Evolutionary conservation across 768 basidiomycete species (phyloP).

Genomic region (Pholiota molesta): DNA sequence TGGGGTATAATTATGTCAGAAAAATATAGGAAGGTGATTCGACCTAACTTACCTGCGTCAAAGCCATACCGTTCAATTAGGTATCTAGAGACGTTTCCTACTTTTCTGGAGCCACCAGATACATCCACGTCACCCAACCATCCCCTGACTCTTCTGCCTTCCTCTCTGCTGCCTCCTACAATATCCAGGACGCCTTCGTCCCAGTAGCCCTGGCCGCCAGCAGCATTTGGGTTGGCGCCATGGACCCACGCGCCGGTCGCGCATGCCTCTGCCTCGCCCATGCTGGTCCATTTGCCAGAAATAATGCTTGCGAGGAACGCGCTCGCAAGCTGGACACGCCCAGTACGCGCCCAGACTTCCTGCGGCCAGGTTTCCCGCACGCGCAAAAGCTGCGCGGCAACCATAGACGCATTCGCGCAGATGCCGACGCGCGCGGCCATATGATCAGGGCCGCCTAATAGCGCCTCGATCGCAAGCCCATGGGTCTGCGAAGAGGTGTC

Average conservation of each 20-base stretch:
- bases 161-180: slow-evolving; percentile 75
- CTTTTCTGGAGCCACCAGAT: slow-evolving; percentile 62
- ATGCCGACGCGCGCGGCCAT: slow-evolving; percentile 80
- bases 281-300: slow-evolving; percentile 69
- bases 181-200: slow-evolving; percentile 80
- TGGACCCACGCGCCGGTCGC: slow-evolving; percentile 82
- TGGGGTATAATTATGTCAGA: slow-evolving; percentile 1
- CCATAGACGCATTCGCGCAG: slow-evolving; percentile 67
- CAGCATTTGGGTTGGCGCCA: slow-evolving; percentile 39
- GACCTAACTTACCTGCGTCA: slow-evolving; percentile 55
- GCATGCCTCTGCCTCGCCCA: slow-evolving; percentile 78
- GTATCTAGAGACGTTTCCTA: slow-evolving; percentile 72
- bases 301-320: slow-evolving; percentile 74
- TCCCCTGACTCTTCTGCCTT: slow-evolving; percentile 68
- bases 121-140: slow-evolving; percentile 86
- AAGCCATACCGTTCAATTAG: slow-evolving; percentile 83
- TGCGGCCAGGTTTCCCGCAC: slow-evolving; percentile 78
- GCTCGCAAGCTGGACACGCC: slow-evolving; percentile 76
- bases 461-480: slow-evolving; percentile 72
- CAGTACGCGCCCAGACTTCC: slow-evolving; percentile 80
- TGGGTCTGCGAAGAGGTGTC: slow-evolving; percentile 84
- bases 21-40: background rate
- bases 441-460: slow-evolving; percentile 76
- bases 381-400: slow-evolving; percentile 76
- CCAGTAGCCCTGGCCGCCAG: slow-evolving; percentile 59